Evolutionary conservation across 352 stramenopile genomes (phyloP), one percentile per base, ranked within the genome.

Genomic region (Phytophthora tubulina): DNA sequence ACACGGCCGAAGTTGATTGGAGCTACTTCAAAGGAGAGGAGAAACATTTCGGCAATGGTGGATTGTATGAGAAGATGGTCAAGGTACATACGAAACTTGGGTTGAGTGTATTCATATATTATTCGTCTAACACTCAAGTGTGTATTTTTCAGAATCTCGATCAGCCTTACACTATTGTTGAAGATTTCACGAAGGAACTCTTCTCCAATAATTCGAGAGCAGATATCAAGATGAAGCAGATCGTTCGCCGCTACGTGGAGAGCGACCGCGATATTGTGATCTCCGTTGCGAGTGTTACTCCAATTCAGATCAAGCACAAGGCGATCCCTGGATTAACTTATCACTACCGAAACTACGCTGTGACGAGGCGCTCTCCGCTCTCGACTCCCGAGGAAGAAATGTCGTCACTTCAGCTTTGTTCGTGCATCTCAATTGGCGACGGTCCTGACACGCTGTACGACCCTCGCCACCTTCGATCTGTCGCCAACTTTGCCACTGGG

Each of bases 361-460:
- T 92, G 31, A 66, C 88, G n/a, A 82, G 80, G 55, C 75, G 65
- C 56, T 63, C 82, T 27, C 46, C 42, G 30, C 35, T 46, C 2
- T 83, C 79, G n/a, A 72, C 71, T 35, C 46, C 57, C 21, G 56
- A 73, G 45, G 44, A 71, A 5, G 71, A 85, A 9, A 60, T 75
- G 33, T 76, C 81, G 32, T 70, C 88, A 17, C 54, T 92, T 55
- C 79, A 90, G 64, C 79, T 78, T 69, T 88, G 79, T 58, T 75
- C 77, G 17, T 70, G 84, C 31, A 82, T 85, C 31, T 86, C 81
- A 7, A 79, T 83, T 27, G 74, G 89, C 53, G 75, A 80, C 14
- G 73, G 58, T 13, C 64, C 76, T 42, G 75, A 67, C 11, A 57
- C 62, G 55, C 41, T 51, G 39, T 63, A 78, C 31, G 64, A 77